Conservation (phyloP, 371 early-diverging fungal genomes). For the Lichtheimia ramosa region DNA sequence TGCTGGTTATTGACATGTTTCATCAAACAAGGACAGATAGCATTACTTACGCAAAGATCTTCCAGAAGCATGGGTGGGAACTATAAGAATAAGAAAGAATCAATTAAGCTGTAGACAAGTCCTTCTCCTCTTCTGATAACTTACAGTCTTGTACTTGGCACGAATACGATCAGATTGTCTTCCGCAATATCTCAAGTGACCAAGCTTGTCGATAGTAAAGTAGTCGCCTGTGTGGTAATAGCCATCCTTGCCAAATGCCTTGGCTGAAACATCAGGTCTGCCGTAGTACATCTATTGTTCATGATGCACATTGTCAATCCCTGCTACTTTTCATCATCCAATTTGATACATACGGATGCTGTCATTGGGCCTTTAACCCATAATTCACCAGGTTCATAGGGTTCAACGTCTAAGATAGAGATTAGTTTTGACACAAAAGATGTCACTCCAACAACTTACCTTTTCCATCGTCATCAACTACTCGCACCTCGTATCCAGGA, state of each 20-base stretch:
- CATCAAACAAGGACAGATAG: too few relatives aligned
- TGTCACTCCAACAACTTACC: background rate
- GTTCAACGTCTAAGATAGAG: background rate
- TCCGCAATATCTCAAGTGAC: background rate
- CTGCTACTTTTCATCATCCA: background rate
- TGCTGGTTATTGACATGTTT: too few relatives aligned
- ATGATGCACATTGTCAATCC: background rate
- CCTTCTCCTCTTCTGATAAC: background rate
- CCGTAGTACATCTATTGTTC: background rate
- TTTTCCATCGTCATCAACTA: background rate
- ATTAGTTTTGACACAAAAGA: background rate
- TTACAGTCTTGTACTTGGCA: background rate
- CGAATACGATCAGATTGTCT: background rate
- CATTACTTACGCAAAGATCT: too few relatives aligned
- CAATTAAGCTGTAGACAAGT: background rate
- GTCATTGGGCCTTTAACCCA: background rate
- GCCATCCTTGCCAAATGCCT: conserved; percentile 1
- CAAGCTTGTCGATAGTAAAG: background rate
- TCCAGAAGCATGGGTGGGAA: too few relatives aligned
- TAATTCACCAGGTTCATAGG: background rate
- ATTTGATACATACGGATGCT: background rate
- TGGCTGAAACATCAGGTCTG: background rate
- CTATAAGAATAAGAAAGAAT: background rate
- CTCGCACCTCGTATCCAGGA: background rate
- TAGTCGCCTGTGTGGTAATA: background rate